Percentiles rank a stretch among this genome's conserved stretches.
phyloP scores from a whole-genome alignment of 257 asterid genomes.

The Verbascum thapsus region DNA sequence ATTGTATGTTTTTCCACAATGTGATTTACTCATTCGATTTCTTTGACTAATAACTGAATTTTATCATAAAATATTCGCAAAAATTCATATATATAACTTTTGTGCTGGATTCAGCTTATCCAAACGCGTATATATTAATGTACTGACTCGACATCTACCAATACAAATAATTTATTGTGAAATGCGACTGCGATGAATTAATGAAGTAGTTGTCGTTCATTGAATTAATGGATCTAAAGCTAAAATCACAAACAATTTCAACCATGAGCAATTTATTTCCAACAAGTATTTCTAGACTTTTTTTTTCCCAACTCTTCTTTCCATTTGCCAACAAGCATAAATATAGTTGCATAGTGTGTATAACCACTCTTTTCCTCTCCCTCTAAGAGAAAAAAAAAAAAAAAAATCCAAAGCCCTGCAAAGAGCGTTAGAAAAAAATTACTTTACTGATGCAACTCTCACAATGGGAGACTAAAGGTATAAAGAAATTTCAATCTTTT shows the following conservation, averaged over 20 bases:
- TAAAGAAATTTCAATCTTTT: conserved; percentile 16
- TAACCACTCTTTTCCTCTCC: conserved; percentile 16
- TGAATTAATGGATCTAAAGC: background rate
- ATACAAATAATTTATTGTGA: too few relatives aligned
- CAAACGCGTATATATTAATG: background rate
- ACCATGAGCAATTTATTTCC: background rate
- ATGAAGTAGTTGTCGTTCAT: background rate
- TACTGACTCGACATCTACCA: background rate
- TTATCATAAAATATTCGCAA: too few relatives aligned
- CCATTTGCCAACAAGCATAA: conserved; percentile 25
- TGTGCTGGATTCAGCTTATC: background rate
- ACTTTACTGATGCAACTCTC: conserved; percentile 37
- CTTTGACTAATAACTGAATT: too few relatives aligned
- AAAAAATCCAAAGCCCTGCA: conserved; percentile 34
- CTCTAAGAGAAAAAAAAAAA: conserved; percentile 25
- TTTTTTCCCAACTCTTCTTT: conserved; percentile 26
- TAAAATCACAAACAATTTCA: background rate
- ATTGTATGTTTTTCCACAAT: too few relatives aligned
- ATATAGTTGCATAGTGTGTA: conserved; percentile 31
- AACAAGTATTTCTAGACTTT: conserved; percentile 15
- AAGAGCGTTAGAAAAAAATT: too few relatives aligned
- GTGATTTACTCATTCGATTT: conserved; percentile 8
- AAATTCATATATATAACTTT: too few relatives aligned
- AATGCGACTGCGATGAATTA: too few relatives aligned
- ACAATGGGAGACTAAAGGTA: conserved; percentile 47